Percentiles rank a stretch among this genome's conserved stretches.
These are phyloP conservation scores for Epichloe festucae DNA, from an alignment of 2,329 filamentous ascomycete species.

Conservation along the genomic window DNA sequence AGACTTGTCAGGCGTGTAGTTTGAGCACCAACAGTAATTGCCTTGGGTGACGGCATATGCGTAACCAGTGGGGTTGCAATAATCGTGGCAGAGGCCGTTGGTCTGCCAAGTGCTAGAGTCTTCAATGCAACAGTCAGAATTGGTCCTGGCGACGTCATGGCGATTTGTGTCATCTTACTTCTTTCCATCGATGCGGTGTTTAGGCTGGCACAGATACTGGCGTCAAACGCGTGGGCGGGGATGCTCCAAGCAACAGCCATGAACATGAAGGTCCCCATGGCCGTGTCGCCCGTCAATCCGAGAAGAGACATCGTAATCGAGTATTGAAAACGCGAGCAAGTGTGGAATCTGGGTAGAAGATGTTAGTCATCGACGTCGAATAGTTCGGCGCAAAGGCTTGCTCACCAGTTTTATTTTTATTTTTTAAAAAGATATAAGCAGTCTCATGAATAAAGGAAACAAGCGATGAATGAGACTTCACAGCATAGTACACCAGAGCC, in stretches of 20 bases:
- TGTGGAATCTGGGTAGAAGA: not conserved
- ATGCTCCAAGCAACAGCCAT: slow-evolving; percentile 13
- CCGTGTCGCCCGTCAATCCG: not conserved
- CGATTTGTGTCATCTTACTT: slow-evolving; percentile 16
- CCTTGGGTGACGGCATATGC: slow-evolving; percentile 58
- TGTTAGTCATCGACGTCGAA: not conserved
- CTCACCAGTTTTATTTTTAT: not conserved
- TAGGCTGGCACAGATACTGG: slow-evolving; percentile 22
- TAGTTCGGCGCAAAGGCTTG: not conserved
- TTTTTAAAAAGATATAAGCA: slow-evolving; percentile 7
- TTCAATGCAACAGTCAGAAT: slow-evolving; percentile 14
- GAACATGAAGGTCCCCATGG: slow-evolving; percentile 7
- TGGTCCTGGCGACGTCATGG: not conserved
- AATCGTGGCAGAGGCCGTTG: slow-evolving; percentile 52
- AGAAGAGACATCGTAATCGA: not conserved
- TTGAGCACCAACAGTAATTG: slow-evolving; percentile 61
- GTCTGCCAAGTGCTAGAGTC: slow-evolving; percentile 50
- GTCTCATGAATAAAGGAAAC: not conserved
- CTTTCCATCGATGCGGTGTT: slow-evolving; percentile 21
- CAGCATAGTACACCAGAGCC: slow-evolving; percentile 1
- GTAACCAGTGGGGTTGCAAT: slow-evolving; percentile 38
- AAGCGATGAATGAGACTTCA: not conserved
- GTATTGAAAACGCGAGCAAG: not conserved
- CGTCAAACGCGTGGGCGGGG: slow-evolving; percentile 14
- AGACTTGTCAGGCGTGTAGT: slow-evolving; percentile 44